phyloP scores from a whole-genome alignment of 257 asterid species.

The Phtheirospermum japonicum region DNA sequence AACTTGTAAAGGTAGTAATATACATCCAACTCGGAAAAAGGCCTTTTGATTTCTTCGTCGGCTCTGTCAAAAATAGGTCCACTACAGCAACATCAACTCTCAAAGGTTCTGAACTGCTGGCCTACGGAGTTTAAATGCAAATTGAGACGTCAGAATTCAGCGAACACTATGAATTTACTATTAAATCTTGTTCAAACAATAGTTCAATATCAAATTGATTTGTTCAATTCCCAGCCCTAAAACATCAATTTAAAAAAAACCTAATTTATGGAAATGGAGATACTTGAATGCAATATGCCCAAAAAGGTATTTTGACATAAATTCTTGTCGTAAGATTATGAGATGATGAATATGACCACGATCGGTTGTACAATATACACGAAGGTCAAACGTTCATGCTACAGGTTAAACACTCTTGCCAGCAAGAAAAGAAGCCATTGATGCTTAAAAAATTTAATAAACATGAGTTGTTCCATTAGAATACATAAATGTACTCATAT shows the following conservation, averaged over 20 bases:
- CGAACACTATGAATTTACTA: too few relatives aligned
- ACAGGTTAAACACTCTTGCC: conserved; percentile 9
- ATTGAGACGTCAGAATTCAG: too few relatives aligned
- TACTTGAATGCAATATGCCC: neutral
- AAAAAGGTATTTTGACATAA: conserved; percentile 1
- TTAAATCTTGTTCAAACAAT: too few relatives aligned
- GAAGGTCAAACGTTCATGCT: conserved; percentile 8
- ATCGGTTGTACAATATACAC: conserved; percentile 5
- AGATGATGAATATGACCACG: conserved; percentile 11
- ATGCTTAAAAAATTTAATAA: conserved; percentile 5
- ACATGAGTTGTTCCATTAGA: conserved; percentile 21
- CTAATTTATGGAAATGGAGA: neutral
- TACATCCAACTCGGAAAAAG: conserved; percentile 90
- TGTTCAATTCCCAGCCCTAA: too few relatives aligned
- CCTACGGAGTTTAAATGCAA: conserved; percentile 66
- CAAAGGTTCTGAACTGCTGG: conserved; percentile 55
- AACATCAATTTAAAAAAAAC: too few relatives aligned
- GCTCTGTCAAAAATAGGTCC: conserved; percentile 59
- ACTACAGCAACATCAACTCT: conserved; percentile 75
- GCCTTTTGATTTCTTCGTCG: conserved; percentile 63
- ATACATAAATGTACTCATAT: too few relatives aligned
- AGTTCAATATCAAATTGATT: too few relatives aligned
- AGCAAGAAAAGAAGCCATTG: too few relatives aligned
- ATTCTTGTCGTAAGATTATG: too few relatives aligned
- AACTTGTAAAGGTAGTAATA: conserved; percentile 72